These are phyloP conservation scores for Balansia obtecta DNA, from an alignment of 2,329 filamentous ascomycete species.

Conservation along the genomic window DNA sequence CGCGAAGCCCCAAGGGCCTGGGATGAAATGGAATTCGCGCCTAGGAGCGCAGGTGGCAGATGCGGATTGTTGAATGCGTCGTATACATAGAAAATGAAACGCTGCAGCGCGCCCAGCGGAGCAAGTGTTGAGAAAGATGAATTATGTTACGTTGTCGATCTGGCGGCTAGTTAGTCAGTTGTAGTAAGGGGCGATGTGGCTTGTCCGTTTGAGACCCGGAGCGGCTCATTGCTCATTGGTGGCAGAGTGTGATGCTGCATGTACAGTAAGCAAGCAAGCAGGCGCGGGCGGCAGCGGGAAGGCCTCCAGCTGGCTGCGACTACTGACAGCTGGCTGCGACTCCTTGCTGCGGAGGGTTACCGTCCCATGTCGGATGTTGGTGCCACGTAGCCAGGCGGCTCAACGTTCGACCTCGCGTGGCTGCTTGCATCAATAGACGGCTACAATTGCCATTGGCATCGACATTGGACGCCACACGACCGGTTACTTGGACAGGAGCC, in stretches of 20 bases:
- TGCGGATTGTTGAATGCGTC: not conserved
- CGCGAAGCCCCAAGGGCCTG: not conserved
- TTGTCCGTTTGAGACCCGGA: not conserved
- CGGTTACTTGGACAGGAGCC: too few species aligned
- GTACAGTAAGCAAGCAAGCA: not conserved
- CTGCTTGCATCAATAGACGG: too few species aligned
- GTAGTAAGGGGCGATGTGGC: conserved; percentile 9
- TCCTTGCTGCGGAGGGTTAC: too few species aligned
- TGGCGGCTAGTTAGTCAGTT: too few species aligned
- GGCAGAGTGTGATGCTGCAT: not conserved
- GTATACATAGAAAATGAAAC: not conserved
- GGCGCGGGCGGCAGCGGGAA: too few species aligned
- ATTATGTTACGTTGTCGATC: not conserved
- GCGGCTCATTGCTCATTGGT: not conserved
- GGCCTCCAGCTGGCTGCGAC: too few species aligned
- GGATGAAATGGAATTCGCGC: not conserved
- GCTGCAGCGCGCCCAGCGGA: not conserved
- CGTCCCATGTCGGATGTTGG: too few species aligned
- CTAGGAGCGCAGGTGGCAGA: not conserved
- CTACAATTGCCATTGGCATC: too few species aligned
- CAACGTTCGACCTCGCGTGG: too few species aligned
- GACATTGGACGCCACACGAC: too few species aligned
- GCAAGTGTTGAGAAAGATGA: not conserved
- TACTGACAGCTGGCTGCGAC: too few species aligned
- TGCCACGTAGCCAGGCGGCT: too few species aligned